Evolutionary conservation across 2,329 filamentous ascomycete species (phyloP).

Genomic region (Fusarium sp.): DNA sequence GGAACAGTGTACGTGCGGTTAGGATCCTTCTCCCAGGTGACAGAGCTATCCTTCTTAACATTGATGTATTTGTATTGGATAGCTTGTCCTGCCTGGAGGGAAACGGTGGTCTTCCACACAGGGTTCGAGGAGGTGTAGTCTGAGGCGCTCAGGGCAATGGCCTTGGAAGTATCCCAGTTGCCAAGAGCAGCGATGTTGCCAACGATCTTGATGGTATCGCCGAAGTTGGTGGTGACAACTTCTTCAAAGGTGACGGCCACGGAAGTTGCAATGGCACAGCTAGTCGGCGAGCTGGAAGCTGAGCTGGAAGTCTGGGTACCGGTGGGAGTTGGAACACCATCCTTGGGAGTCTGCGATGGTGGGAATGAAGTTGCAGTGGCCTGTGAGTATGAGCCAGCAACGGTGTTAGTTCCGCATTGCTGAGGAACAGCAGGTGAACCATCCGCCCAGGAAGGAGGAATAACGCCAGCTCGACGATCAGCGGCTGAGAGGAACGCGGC

Average conservation of each 20-base stretch:
- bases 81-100: conserved; percentile 63
- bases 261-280: conserved; percentile 54
- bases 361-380: conserved; percentile 63
- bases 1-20: conserved; percentile 55
- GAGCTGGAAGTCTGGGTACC: conserved; percentile 43
- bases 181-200: conserved; percentile 71
- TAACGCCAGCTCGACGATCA: conserved; percentile 64
- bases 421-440: conserved; percentile 59
- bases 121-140: conserved; percentile 69
- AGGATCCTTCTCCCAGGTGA: conserved; percentile 74
- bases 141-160: conserved; percentile 66
- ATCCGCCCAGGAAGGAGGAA: conserved; percentile 68
- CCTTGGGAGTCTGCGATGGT: conserved; percentile 57
- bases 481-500: conserved; percentile 74
- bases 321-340: conserved; percentile 48
- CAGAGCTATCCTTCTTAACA: conserved; percentile 62
- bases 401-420: conserved; percentile 59
- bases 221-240: conserved; percentile 65
- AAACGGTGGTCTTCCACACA: conserved; percentile 69
- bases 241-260: conserved; percentile 73
- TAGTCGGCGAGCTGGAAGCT: conserved; percentile 46
- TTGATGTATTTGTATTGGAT: conserved; percentile 78
- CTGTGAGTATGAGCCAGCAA: conserved; percentile 62
- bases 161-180: conserved; percentile 67
- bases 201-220: conserved; percentile 73